Percentiles rank a stretch among this genome's conserved stretches.
phyloP scores from a whole-genome alignment of 1,284 basidiomycete species.

The Trichosporon sp. region DNA sequence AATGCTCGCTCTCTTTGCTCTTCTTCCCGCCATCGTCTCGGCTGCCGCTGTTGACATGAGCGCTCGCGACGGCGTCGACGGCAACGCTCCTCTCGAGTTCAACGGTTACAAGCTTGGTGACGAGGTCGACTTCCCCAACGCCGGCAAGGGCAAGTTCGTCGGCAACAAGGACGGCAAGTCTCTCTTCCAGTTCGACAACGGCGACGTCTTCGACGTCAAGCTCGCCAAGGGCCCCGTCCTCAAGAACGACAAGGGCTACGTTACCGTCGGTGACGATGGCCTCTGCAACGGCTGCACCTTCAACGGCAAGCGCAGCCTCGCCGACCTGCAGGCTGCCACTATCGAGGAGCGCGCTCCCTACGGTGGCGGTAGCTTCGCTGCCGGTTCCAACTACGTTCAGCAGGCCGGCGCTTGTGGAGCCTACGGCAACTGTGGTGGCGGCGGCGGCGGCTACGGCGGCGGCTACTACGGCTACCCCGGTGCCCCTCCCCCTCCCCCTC shows the following conservation, averaged over 20 bases:
- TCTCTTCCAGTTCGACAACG: not conserved
- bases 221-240: not conserved
- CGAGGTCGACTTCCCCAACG: not conserved
- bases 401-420: not conserved
- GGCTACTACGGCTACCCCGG: not conserved
- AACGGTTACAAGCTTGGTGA: not conserved
- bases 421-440: not conserved
- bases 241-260: constrained; percentile 1
- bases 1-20: constrained; percentile 3
- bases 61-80: not conserved
- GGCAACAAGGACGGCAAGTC: constrained; percentile 4
- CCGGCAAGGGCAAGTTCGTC: not conserved
- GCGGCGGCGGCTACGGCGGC: not conserved
- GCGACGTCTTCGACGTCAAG: not conserved
- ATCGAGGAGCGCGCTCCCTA: not conserved
- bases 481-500: too few relatives aligned
- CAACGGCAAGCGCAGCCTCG: constrained; percentile 1
- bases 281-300: constrained; percentile 1
- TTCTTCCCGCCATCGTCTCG: not conserved
- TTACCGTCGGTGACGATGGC: not conserved
- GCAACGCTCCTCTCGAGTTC: not conserved
- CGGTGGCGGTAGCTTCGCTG: not conserved
- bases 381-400: not conserved
- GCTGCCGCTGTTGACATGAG: not conserved
- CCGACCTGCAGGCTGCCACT: not conserved